Evolutionary conservation across 176 grass and related monocot genomes (phyloP).

Genomic region (Musa beccarii): DNA sequence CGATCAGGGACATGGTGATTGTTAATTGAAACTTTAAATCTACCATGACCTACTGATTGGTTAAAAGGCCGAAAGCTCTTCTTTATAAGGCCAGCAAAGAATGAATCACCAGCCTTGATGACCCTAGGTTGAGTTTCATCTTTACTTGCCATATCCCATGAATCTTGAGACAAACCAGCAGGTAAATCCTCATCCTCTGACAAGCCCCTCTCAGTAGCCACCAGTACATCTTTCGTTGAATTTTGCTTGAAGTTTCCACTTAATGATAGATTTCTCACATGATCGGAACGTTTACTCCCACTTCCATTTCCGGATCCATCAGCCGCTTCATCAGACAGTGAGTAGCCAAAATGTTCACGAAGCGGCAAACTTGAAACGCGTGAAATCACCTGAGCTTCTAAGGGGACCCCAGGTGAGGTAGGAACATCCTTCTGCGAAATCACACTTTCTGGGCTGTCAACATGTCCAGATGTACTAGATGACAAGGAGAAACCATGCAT

Average conservation of each 20-base stretch:
- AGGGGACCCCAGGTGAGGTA: slow-evolving; percentile 22
- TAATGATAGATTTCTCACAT: slow-evolving; percentile 58
- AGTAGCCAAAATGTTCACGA: slow-evolving; percentile 41
- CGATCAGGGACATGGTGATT: slow-evolving; percentile 63
- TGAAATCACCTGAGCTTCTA: slow-evolving; percentile 43
- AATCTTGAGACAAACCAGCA: slow-evolving; percentile 39
- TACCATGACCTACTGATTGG: slow-evolving; percentile 34
- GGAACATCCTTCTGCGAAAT: slow-evolving; percentile 43
- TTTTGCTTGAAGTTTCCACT: slow-evolving; percentile 66
- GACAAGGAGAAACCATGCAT: slow-evolving; percentile 43
- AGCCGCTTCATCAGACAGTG: slow-evolving; percentile 29
- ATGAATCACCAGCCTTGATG: slow-evolving; percentile 55
- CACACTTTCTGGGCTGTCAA: slow-evolving; percentile 36
- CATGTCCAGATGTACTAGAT: slow-evolving; percentile 48
- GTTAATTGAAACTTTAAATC: slow-evolving; percentile 69
- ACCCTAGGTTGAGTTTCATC: slow-evolving; percentile 32
- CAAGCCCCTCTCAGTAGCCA: slow-evolving; percentile 54
- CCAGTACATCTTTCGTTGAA: slow-evolving; percentile 57
- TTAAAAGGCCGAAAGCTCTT: slow-evolving; percentile 74
- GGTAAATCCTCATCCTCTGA: slow-evolving; percentile 44
- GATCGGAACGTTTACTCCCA: slow-evolving; percentile 58
- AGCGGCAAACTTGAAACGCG: slow-evolving; percentile 47
- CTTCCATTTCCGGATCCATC: slow-evolving; percentile 56
- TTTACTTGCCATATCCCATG: slow-evolving; percentile 27
- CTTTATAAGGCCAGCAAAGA: slow-evolving; percentile 78